Conservation (phyloP, 345 rosid species). For the Gossypium australe region DNA sequence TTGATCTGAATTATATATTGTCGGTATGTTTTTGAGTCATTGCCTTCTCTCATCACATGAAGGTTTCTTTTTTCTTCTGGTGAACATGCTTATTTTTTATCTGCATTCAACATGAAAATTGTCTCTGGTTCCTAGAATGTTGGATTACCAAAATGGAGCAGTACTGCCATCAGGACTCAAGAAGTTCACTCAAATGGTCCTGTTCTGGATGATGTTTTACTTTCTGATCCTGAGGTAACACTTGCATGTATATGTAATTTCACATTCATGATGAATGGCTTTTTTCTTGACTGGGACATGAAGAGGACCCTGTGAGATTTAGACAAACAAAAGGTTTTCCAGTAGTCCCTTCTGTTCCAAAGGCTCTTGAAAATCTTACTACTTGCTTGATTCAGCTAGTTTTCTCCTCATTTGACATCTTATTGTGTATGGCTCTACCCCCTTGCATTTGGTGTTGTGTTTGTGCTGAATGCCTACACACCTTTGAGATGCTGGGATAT, state of each 20-base stretch:
- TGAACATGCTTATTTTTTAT: conserved; percentile 1
- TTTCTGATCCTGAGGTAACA: conserved; percentile 82
- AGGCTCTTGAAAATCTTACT: background rate
- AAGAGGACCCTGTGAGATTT: background rate
- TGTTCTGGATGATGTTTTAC: conserved; percentile 72
- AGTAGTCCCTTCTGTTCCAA: background rate
- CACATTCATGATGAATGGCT: background rate
- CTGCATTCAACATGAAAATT: conserved; percentile 10
- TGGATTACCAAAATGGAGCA: conserved; percentile 86
- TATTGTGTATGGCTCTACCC: background rate
- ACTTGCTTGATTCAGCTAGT: background rate
- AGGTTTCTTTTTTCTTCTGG: conserved; percentile 1
- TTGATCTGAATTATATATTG: conserved; percentile 75
- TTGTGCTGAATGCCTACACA: background rate
- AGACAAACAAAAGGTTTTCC: no score
- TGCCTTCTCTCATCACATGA: background rate
- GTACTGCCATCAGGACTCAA: conserved; percentile 85
- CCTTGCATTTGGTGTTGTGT: background rate
- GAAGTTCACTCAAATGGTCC: conserved; percentile 84
- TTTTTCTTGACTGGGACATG: background rate
- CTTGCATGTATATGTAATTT: background rate
- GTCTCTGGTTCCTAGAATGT: conserved; percentile 44
- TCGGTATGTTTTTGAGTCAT: conserved; percentile 44
- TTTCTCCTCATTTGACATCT: background rate
- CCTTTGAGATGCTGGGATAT: background rate